Percentiles rank a stretch among this genome's conserved stretches.
phyloP scores from a whole-genome alignment of 257 asterid genomes.

The Ilex aquifolium region DNA sequence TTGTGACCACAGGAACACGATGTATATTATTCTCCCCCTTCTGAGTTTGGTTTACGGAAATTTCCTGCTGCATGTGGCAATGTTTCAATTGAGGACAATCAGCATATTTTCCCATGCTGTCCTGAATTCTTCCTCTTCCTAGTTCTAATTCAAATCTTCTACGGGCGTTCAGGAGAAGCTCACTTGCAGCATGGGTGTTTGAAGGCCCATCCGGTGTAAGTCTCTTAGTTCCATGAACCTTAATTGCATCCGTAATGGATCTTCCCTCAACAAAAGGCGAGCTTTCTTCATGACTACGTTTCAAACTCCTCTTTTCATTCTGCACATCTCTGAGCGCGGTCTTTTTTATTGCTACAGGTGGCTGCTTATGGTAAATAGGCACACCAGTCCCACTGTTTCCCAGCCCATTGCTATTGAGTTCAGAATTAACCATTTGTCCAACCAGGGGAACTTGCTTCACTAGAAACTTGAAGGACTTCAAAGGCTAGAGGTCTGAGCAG shows the following conservation, averaged over 20 bases:
- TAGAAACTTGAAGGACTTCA: constrained; percentile 3
- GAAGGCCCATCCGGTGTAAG: constrained; percentile 77
- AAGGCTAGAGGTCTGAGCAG: neutral
- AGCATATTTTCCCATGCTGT: constrained; percentile 38
- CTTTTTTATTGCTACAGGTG: constrained; percentile 40
- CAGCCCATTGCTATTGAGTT: constrained; percentile 27
- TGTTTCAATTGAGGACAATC: constrained; percentile 41
- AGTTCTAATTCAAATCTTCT: constrained; percentile 89
- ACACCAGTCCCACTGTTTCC: neutral
- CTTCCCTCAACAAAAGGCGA: constrained; percentile 38
- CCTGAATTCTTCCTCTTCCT: constrained; percentile 65
- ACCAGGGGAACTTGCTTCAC: constrained; percentile 14
- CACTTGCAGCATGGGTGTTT: constrained; percentile 55
- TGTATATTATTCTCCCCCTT: constrained; percentile 26
- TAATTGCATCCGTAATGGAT: constrained; percentile 43
- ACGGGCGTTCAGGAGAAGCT: constrained; percentile 75
- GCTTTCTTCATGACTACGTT: constrained; percentile 42
- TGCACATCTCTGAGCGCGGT: constrained; percentile 86
- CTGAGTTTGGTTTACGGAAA: constrained; percentile 37
- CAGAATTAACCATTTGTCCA: constrained; percentile 54
- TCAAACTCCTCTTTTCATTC: constrained; percentile 48
- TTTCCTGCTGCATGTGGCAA: constrained; percentile 34
- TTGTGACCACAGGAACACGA: constrained; percentile 29
- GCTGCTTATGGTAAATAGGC: constrained; percentile 50
- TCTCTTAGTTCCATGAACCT: constrained; percentile 70